Conservation (phyloP, 2,329 filamentous ascomycete species). For the Byssochlamys sp. region DNA sequence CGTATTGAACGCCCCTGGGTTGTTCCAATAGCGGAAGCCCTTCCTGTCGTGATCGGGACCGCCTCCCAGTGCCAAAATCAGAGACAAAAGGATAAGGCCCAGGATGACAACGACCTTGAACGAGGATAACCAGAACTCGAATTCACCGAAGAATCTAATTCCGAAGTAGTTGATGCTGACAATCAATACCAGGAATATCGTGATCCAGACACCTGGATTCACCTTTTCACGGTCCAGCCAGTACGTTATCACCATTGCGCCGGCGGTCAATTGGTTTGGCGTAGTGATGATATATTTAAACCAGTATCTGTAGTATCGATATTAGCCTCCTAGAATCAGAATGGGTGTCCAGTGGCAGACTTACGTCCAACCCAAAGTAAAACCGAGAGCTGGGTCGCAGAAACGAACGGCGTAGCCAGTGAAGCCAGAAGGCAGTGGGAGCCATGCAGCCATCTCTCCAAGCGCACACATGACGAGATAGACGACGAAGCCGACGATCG, state of each 20-base stretch:
- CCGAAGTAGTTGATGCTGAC: constrained; percentile 49
- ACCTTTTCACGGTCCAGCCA: constrained; percentile 48
- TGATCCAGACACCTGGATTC: constrained; percentile 50
- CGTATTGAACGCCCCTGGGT: constrained; percentile 48
- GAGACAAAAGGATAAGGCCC: constrained; percentile 17
- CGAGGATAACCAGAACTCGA: constrained; percentile 53
- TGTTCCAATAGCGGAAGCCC: constrained; percentile 54
- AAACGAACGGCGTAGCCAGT: constrained; percentile 72
- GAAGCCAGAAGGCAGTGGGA: constrained; percentile 69
- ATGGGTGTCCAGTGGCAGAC: constrained; percentile 8
- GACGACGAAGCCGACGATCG: constrained; percentile 48
- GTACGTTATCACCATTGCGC: constrained; percentile 51
- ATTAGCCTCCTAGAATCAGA: neutral
- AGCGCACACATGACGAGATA: constrained; percentile 73
- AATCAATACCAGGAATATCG: constrained; percentile 47
- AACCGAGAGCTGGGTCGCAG: constrained; percentile 70
- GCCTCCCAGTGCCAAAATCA: constrained; percentile 9
- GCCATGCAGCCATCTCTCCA: constrained; percentile 76
- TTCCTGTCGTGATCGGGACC: constrained; percentile 41
- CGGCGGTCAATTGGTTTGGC: constrained; percentile 50
- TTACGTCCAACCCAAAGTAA: constrained; percentile 64
- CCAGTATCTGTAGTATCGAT: constrained; percentile 41
- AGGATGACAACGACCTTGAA: constrained; percentile 53
- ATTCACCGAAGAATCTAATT: constrained; percentile 50
- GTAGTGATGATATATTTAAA: constrained; percentile 52